A percentile compares a stretch with the other conserved stretches of the same genome.
phyloP scores from a whole-genome alignment of 345 rosid genomes.

The Ceriops decandra region DNA sequence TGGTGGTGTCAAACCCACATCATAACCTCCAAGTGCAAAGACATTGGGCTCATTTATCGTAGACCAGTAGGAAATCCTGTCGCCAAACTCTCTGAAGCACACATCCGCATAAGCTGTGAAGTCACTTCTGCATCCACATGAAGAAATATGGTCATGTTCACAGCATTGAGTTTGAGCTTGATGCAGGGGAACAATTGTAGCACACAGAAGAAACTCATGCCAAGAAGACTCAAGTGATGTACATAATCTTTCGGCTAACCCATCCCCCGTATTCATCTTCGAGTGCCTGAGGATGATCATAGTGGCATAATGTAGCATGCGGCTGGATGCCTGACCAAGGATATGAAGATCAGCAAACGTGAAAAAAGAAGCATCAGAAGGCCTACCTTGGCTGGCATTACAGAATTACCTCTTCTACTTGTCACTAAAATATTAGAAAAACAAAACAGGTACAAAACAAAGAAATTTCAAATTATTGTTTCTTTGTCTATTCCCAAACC shows the following conservation, averaged over 20 bases:
- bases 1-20: constrained; percentile 33
- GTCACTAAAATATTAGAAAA: neutral
- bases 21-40: constrained; percentile 35
- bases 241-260: constrained; percentile 52
- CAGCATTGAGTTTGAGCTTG: neutral
- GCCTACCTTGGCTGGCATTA: neutral
- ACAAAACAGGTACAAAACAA: neutral
- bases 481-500: neutral
- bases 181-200: neutral
- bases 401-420: neutral
- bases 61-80: constrained; percentile 58
- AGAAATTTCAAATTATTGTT: neutral
- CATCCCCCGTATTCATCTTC: constrained; percentile 80
- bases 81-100: constrained; percentile 77
- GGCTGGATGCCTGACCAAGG: constrained; percentile 53
- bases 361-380: neutral
- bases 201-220: neutral
- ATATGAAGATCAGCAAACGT: neutral
- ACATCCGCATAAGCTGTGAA: constrained; percentile 68
- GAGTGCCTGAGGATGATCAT: constrained; percentile 62
- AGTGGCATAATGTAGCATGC: constrained; percentile 49
- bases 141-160: neutral
- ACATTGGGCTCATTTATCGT: constrained; percentile 69
- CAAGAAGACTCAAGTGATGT: constrained; percentile 6
- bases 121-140: constrained; percentile 53